Conservation (phyloP, 805 yeast genomes). For the Trichomonascus vanleenenianus region DNA sequence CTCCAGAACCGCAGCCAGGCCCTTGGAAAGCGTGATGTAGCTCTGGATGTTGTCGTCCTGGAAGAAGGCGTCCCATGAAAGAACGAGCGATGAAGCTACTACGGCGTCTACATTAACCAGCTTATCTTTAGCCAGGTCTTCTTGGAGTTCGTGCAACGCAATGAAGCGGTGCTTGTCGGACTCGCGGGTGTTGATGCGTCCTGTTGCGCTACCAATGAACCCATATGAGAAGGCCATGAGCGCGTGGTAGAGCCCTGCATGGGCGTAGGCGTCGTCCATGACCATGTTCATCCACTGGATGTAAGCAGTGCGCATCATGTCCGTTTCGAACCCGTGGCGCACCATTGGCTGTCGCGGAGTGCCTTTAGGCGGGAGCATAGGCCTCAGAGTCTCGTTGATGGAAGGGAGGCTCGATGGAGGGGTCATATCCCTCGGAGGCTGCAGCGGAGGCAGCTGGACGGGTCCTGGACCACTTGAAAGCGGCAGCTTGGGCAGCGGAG, state of each 20-base stretch:
- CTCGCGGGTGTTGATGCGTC: conserved; percentile 6
- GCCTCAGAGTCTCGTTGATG: conserved; percentile 1
- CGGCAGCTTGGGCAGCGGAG: conserved; percentile 1
- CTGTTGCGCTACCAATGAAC: conserved; percentile 18
- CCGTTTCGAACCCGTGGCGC: conserved; percentile 23
- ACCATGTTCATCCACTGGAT: conserved; percentile 20
- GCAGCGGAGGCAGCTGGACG: background rate
- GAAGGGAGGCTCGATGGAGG: conserved; percentile 1
- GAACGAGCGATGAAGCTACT: conserved; percentile 19
- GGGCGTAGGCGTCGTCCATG: conserved; percentile 16
- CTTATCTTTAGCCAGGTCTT: conserved; percentile 11
- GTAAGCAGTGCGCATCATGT: conserved; percentile 19
- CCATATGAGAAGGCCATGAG: conserved; percentile 23
- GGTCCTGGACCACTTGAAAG: background rate
- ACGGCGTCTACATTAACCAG: conserved; percentile 17
- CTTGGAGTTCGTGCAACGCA: conserved; percentile 20
- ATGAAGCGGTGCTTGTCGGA: conserved; percentile 18
- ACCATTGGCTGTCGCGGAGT: conserved; percentile 12
- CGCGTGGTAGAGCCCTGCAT: conserved; percentile 21
- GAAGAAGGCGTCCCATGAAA: conserved; percentile 25
- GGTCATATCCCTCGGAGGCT: background rate
- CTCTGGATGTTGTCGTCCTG: conserved; percentile 21
- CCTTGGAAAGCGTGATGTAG: conserved; percentile 22
- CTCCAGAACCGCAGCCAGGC: conserved; percentile 23
- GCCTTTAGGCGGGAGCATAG: conserved; percentile 4